Conservation (phyloP, 768 basidiomycete species). For the Amyloporia xantha region DNA sequence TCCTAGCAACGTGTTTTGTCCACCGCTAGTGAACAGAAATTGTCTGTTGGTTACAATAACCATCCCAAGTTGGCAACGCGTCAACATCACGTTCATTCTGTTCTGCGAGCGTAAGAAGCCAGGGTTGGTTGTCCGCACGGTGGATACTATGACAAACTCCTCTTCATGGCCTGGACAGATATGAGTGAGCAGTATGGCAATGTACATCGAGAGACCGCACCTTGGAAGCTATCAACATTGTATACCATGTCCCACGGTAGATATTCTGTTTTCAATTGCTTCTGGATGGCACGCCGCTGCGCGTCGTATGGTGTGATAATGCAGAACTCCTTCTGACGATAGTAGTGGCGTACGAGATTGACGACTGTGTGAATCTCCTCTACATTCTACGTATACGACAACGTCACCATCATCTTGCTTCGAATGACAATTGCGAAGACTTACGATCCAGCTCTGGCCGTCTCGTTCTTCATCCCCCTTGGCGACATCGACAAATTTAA, state of each 20-base stretch:
- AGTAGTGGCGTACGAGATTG: slow-evolving; percentile 37
- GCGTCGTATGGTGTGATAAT: slow-evolving; percentile 52
- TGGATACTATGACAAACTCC: slow-evolving; percentile 42
- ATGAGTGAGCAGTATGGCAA: not conserved
- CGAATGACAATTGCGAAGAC: not conserved
- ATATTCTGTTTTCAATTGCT: slow-evolving; percentile 25
- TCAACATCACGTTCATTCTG: slow-evolving; percentile 45
- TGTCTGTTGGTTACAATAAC: slow-evolving; percentile 38
- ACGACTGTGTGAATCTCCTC: slow-evolving; percentile 35
- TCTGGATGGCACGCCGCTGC: slow-evolving; percentile 39
- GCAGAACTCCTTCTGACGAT: slow-evolving; percentile 31
- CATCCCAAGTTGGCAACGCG: slow-evolving; percentile 41
- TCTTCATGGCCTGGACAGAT: slow-evolving; percentile 42
- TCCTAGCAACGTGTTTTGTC: slow-evolving; percentile 37
- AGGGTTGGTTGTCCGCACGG: slow-evolving; percentile 37
- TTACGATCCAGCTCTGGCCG: slow-evolving; percentile 43
- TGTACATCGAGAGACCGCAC: slow-evolving; percentile 17
- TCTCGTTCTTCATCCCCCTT: slow-evolving; percentile 30
- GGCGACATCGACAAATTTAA: slow-evolving; percentile 39
- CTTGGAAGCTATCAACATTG: slow-evolving; percentile 53
- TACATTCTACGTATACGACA: slow-evolving; percentile 36
- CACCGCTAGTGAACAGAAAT: slow-evolving; percentile 31
- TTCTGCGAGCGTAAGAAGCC: slow-evolving; percentile 41
- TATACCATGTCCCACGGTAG: slow-evolving; percentile 38
- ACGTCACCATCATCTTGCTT: not conserved